Evolutionary conservation across 352 stramenopile genomes (phyloP).

Genomic region (Phytophthora citricola): DNA sequence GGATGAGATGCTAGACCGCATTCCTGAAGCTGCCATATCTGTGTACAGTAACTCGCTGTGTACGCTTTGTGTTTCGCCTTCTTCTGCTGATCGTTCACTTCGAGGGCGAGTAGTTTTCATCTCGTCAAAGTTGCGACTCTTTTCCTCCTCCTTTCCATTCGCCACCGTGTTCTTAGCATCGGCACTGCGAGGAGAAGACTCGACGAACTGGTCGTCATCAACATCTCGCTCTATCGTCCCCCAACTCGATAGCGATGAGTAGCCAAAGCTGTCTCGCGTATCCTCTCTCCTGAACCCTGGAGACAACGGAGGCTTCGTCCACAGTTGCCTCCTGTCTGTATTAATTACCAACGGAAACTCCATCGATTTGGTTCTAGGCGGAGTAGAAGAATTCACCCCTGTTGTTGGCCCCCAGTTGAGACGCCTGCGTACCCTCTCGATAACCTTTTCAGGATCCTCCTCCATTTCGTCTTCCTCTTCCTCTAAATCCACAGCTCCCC

Average conservation of each 20-base stretch:
- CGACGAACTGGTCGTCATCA: not conserved
- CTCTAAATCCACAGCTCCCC: constrained; percentile 15
- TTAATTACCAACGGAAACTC: constrained; percentile 14
- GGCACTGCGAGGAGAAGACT: not conserved
- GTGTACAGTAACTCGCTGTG: not conserved
- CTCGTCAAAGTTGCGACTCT: not conserved
- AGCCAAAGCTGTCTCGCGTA: not conserved
- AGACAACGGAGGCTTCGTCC: constrained; percentile 25
- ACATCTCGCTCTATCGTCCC: not conserved
- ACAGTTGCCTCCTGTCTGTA: not conserved
- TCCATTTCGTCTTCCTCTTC: constrained; percentile 12
- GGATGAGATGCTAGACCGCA: constrained; percentile 2
- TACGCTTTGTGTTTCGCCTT: not conserved
- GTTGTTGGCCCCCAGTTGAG: constrained; percentile 42
- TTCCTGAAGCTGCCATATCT: not conserved
- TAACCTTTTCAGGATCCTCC: constrained; percentile 64
- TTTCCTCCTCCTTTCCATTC: not conserved
- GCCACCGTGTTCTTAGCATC: not conserved
- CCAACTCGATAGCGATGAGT: constrained; percentile 10
- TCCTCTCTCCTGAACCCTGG: constrained; percentile 3
- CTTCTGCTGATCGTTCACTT: not conserved
- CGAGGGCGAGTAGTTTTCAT: not conserved
- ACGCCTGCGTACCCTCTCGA: constrained; percentile 63
- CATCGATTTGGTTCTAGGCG: constrained; percentile 7
- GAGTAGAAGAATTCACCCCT: not conserved